phyloP scores from a whole-genome alignment of 192 early-diverging fungal species.

The Coemansia sp. region DNA sequence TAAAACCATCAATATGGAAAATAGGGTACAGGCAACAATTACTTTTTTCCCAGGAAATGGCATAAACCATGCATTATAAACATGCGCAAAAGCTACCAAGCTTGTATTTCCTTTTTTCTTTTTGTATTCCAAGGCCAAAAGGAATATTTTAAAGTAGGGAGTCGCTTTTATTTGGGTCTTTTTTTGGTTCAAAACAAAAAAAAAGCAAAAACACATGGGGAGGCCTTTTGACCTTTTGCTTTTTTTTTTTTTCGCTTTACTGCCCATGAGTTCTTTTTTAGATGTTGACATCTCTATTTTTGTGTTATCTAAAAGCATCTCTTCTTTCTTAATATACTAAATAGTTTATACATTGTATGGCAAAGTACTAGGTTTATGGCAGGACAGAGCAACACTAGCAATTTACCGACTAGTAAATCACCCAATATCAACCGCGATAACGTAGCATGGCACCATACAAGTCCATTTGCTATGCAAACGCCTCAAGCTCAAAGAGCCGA shows the following conservation, averaged over 20 bases:
- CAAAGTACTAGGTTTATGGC: conserved; percentile 1
- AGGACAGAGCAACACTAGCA: neutral
- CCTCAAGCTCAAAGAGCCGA: conserved; percentile 11
- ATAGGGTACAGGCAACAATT: too few species aligned
- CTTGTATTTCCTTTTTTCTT: too few species aligned
- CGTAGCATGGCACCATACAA: conserved; percentile 2
- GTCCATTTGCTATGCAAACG: conserved; percentile 13
- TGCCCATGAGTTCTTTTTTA: neutral
- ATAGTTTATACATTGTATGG: conserved; percentile 3
- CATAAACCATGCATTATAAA: too few species aligned
- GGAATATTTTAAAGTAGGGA: conserved; percentile 5
- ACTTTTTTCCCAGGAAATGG: too few species aligned
- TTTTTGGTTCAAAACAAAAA: conserved; percentile 13
- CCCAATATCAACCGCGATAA: neutral
- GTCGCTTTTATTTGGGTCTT: conserved; percentile 9
- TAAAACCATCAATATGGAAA: too few species aligned
- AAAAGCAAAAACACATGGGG: conserved; percentile 3
- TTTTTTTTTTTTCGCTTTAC: conserved; percentile 4
- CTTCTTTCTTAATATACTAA: neutral
- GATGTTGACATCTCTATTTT: conserved; percentile 8
- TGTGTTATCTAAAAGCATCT: neutral
- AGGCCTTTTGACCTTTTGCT: conserved; percentile 3
- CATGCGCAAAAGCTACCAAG: too few species aligned
- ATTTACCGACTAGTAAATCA: conserved; percentile 2
- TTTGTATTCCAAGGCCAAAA: neutral